Conservation (phyloP, 169 alveolate species). For the Theileria parva region DNA sequence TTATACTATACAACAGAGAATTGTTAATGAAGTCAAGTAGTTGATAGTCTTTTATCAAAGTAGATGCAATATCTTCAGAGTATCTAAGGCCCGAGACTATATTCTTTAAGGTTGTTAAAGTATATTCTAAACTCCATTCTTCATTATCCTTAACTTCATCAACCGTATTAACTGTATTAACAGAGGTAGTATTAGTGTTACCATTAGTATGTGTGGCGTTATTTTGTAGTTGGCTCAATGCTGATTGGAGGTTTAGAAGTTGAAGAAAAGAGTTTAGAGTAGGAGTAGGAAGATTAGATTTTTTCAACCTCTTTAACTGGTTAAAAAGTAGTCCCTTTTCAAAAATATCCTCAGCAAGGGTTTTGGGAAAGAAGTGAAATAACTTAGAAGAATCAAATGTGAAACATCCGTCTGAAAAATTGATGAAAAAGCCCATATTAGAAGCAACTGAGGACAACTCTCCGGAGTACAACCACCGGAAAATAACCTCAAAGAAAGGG, state of each 20-base stretch:
- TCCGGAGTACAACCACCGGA: constrained; percentile 50
- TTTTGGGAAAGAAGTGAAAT: constrained; percentile 12
- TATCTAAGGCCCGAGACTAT: background rate
- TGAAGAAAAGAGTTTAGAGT: background rate
- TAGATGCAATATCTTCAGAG: background rate
- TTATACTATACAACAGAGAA: background rate
- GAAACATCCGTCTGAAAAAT: background rate
- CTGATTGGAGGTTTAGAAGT: too few relatives aligned
- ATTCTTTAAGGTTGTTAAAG: background rate
- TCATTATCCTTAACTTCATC: too few relatives aligned
- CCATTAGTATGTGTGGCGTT: too few relatives aligned
- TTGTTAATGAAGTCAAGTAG: background rate
- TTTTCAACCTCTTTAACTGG: background rate
- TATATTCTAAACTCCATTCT: background rate
- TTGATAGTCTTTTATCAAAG: background rate
- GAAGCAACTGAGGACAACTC: constrained; percentile 10
- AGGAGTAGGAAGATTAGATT: background rate
- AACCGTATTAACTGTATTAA: too few relatives aligned
- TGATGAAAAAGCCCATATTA: constrained; percentile 32
- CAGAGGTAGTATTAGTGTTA: too few relatives aligned
- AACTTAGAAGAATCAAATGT: constrained; percentile 5
- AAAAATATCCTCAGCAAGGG: background rate
- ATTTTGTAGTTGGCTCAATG: background rate
- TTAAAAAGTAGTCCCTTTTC: background rate
- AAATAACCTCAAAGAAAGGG: constrained; percentile 35